These are phyloP conservation scores for Boletus patriciae DNA, from an alignment of 768 basidiomycete genomes.

Conservation along the genomic window DNA sequence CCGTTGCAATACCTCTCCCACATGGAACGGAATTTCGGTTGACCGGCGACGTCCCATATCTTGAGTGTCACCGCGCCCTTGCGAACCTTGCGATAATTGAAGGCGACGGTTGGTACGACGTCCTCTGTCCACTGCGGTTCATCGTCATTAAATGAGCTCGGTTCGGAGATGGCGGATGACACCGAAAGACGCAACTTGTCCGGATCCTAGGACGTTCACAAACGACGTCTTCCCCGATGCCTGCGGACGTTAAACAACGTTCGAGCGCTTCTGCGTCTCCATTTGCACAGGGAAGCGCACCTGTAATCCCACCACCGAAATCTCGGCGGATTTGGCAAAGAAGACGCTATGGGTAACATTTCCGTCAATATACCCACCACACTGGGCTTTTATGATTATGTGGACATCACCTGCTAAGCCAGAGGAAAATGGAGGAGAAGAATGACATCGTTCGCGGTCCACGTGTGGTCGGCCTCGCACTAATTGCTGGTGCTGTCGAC, in stretches of 20 bases:
- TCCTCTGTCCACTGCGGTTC: slow-evolving; percentile 83
- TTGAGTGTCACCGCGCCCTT: slow-evolving; percentile 91
- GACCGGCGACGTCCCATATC: slow-evolving; percentile 95
- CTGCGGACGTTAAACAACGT: slow-evolving; percentile 37
- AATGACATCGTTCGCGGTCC: slow-evolving; percentile 39
- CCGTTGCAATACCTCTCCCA: slow-evolving; percentile 95
- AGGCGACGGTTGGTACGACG: slow-evolving; percentile 94
- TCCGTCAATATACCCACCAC: neutral
- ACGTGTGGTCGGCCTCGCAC: neutral
- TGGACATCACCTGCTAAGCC: slow-evolving; percentile 48
- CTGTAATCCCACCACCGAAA: slow-evolving; percentile 90
- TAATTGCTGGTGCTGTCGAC: too few species aligned
- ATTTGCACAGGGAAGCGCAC: slow-evolving; percentile 34
- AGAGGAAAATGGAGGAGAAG: slow-evolving; percentile 55
- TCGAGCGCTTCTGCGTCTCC: neutral
- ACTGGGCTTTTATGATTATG: neutral
- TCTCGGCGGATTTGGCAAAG: slow-evolving; percentile 85
- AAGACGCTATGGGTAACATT: slow-evolving; percentile 54
- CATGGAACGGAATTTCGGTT: slow-evolving; percentile 92
- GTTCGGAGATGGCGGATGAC: neutral
- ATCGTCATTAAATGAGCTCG: neutral
- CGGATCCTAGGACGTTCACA: slow-evolving; percentile 87
- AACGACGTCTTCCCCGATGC: slow-evolving; percentile 95
- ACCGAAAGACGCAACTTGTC: slow-evolving; percentile 50
- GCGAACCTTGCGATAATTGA: slow-evolving; percentile 84